Base-by-base conservation (phyloP, 495 filamentous ascomycete species). In the Lophium mytilinum region DNA sequence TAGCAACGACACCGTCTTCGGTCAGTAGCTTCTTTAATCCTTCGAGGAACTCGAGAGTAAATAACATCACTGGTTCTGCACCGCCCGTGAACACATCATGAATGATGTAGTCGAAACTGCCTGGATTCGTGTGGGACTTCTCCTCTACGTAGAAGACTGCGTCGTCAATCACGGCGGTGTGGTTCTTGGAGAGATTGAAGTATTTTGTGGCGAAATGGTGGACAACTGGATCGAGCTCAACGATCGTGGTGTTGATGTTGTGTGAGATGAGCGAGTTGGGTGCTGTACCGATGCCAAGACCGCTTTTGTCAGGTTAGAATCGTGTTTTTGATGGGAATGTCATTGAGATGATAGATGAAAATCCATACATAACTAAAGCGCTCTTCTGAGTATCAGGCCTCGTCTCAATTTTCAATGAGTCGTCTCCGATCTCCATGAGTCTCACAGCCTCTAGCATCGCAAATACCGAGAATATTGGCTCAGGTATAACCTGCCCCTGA, bases 51-150 rank as follows among this genome's bases (percentile, higher is more conserved):
- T 93, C 86, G 2, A 81, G 60, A 0, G 93, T 96, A 71, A 98
- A 97, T 1, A 98, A 79, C 17, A 84, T 75, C 14, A 90, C 79
- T 1, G 93, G 93, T 66, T 96, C 93, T 2, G 89, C 90, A 53
- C 92, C 93, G 14, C 93, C 93, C 0, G 93, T 98, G 73, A 98
- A 98, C n/a, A 98, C 93, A 64, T 98, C 93, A 63, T 98, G 93
- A 57, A 98, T 76, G 66, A 98, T 90, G 74, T 95, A 97, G 69
- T 95, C 85, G 66, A 85, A 97, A 40, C 77, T 60, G 1, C 10
- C 47, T 1, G 65, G 74, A 14, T 77, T 68, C 35, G 72, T 66
- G 3, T 75, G 66, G 12, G 73, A 67, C n/a, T 78, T 72, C 4
- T 69, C 69, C 39, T 76, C 65, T 12, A 90, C 88, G 71, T 90